Conservation (phyloP, 257 asterid species). For the Schizonepeta tenuifolia region DNA sequence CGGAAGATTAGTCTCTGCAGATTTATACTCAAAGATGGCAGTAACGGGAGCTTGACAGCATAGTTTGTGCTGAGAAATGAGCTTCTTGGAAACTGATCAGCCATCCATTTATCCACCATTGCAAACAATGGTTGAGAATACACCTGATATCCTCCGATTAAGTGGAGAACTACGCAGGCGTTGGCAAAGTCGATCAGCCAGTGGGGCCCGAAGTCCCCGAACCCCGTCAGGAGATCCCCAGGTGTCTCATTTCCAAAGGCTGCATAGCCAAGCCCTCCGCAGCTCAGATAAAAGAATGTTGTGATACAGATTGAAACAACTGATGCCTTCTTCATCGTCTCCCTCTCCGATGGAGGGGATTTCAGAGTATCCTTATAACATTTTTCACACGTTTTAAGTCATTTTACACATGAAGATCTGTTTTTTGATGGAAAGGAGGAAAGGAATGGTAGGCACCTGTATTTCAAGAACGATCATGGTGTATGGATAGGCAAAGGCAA, state of each 20-base stretch:
- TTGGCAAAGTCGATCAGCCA: conserved; percentile 78
- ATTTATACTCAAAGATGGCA: conserved; percentile 53
- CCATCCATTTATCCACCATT: conserved; percentile 58
- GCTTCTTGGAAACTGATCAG: conserved; percentile 46
- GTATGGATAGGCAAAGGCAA: conserved; percentile 84
- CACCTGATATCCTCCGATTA: conserved; percentile 78
- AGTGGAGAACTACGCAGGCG: conserved; percentile 65
- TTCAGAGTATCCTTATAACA: conserved; percentile 62
- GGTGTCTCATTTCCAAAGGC: conserved; percentile 77
- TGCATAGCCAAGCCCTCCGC: conserved; percentile 82
- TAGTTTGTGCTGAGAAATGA: conserved; percentile 39
- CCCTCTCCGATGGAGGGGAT: conserved; percentile 73
- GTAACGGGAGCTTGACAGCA: conserved; percentile 28
- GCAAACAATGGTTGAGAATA: conserved; percentile 70
- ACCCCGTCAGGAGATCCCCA: conserved; percentile 74
- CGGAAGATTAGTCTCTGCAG: conserved; percentile 58
- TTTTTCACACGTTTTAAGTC: not conserved
- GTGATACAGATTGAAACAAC: conserved; percentile 50
- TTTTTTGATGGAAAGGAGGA: not conserved
- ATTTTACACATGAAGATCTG: not conserved
- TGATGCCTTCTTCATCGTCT: conserved; percentile 80
- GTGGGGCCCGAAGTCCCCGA: conserved; percentile 58
- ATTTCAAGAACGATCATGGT: conserved; percentile 68
- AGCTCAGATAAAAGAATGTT: conserved; percentile 67
- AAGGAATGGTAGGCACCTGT: conserved; percentile 63